phyloP scores from a whole-genome alignment of 345 rosid genomes.

The Bruguiera gymnorhiza region DNA sequence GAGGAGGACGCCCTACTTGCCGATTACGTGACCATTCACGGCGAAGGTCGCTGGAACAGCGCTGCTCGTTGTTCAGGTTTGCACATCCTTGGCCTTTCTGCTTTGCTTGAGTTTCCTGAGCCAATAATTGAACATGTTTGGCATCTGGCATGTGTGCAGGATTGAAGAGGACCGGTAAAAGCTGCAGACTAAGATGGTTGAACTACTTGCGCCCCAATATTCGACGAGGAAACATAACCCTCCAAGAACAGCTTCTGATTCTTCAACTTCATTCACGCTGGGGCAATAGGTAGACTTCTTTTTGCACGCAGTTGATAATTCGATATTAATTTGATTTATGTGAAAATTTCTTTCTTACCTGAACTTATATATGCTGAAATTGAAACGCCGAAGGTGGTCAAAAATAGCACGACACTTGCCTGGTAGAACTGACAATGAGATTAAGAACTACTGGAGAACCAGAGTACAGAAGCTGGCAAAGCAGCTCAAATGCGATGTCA shows the following conservation, averaged over 20 bases:
- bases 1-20: constrained; percentile 70
- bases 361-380: not conserved
- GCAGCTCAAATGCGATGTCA: constrained; percentile 80
- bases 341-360: too few species aligned
- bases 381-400: constrained; percentile 57
- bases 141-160: constrained; percentile 35
- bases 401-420: constrained; percentile 82
- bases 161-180: constrained; percentile 84
- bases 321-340: not conserved
- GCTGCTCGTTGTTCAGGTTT: constrained; percentile 67
- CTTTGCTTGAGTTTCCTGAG: too few species aligned
- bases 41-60: constrained; percentile 87
- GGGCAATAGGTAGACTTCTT: constrained; percentile 72
- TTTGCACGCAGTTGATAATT: too few species aligned
- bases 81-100: not conserved
- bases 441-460: constrained; percentile 97
- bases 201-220: constrained; percentile 84
- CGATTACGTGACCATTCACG: constrained; percentile 56
- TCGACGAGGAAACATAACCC: constrained; percentile 77
- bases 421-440: constrained; percentile 91
- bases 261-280: constrained; percentile 83
- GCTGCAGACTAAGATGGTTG: constrained; percentile 92
- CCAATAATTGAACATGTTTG: not conserved
- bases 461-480: constrained; percentile 91
- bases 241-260: constrained; percentile 77